Percentiles rank a stretch among this genome's conserved stretches.
Evolutionary conservation across 768 basidiomycete species (phyloP).

Genomic region (Pulveroboletus frians): DNA sequence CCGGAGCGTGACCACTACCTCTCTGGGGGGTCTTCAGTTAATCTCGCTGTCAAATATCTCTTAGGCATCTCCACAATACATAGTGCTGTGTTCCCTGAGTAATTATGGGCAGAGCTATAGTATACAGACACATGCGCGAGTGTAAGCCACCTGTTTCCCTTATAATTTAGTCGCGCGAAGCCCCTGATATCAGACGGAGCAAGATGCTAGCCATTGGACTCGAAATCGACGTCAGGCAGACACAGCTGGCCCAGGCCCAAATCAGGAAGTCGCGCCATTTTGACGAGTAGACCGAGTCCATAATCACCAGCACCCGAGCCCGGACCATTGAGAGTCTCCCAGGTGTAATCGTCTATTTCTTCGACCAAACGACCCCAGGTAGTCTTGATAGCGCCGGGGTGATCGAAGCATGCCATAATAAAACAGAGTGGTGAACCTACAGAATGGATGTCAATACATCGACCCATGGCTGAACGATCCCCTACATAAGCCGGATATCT

Average conservation of each 20-base stretch:
- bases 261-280: conserved; percentile 72
- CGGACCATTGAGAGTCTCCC: conserved; percentile 52
- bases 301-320: conserved; percentile 33
- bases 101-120: conserved; percentile 18
- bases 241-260: conserved; percentile 63
- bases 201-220: conserved; percentile 11
- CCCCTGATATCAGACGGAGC: not conserved
- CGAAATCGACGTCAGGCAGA: conserved; percentile 29
- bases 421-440: conserved; percentile 78
- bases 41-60: too few species aligned
- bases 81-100: conserved; percentile 8
- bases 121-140: conserved; percentile 15
- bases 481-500: conserved; percentile 75
- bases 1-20: conserved; percentile 11
- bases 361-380: conserved; percentile 67
- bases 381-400: conserved; percentile 56
- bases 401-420: conserved; percentile 61
- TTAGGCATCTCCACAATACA: not conserved
- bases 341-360: conserved; percentile 63
- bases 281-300: conserved; percentile 58
- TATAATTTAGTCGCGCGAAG: not conserved
- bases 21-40: conserved; percentile 14
- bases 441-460: not conserved
- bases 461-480: conserved; percentile 3
- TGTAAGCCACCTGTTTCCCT: conserved; percentile 4